A percentile compares a stretch with the other conserved stretches of the same genome.
Evolutionary conservation across 306 rosid species (phyloP).

Genomic region (Arachis hypogaea): DNA sequence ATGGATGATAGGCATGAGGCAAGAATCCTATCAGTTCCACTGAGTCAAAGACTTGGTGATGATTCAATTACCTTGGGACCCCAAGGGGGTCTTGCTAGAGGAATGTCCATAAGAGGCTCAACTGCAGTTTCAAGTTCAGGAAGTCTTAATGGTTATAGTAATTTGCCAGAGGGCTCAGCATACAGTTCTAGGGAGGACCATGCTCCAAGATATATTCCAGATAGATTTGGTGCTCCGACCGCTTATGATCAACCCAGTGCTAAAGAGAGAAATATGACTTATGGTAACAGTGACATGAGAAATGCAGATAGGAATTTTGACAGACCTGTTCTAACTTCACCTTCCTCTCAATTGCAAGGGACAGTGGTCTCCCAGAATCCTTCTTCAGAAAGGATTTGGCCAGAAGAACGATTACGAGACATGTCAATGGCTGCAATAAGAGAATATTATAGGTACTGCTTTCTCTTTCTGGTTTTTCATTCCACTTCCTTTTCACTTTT

Average conservation of each 20-base stretch:
- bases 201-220: slow-evolving; percentile 47
- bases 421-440: slow-evolving; percentile 79
- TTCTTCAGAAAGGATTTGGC: slow-evolving; percentile 45
- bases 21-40: slow-evolving; percentile 64
- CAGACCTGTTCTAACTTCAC: slow-evolving; percentile 56
- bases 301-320: slow-evolving; percentile 58
- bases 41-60: slow-evolving; percentile 68
- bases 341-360: slow-evolving; percentile 54
- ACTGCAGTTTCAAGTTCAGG: slow-evolving; percentile 53
- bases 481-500: slow-evolving; percentile 18
- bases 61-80: slow-evolving; percentile 91
- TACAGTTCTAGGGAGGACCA: slow-evolving; percentile 58
- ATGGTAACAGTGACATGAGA: slow-evolving; percentile 61
- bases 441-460: slow-evolving; percentile 84
- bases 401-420: slow-evolving; percentile 61
- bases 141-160: slow-evolving; percentile 64
- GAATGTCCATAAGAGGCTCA: slow-evolving; percentile 89
- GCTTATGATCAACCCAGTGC: slow-evolving; percentile 61
- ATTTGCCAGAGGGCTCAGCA: slow-evolving; percentile 50
- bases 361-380: slow-evolving; percentile 48
- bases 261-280: slow-evolving; percentile 54
- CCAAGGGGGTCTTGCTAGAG: slow-evolving; percentile 92
- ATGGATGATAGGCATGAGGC: slow-evolving; percentile 70
- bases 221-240: slow-evolving; percentile 58
- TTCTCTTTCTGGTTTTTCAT: background rate